Base-by-base conservation (phyloP, 2,329 filamentous ascomycete species). In the Fusarium tupiense region DNA sequence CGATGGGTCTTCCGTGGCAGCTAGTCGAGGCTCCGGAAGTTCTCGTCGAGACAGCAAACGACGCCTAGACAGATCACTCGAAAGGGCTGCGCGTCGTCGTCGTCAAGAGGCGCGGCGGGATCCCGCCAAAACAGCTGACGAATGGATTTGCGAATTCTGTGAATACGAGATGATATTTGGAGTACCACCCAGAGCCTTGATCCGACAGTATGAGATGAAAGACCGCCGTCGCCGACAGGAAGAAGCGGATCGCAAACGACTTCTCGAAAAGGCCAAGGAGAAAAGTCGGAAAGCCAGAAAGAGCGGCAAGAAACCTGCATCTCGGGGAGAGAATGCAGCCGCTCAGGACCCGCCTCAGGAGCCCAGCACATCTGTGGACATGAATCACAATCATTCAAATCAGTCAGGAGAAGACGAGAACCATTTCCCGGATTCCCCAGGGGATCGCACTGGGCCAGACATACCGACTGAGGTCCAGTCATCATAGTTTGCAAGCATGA, bases 81-180 rank as follows among this genome's bases (percentile, higher is more conserved):
- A 89, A 4, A 84, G 91, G 70, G 94, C 95, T 66, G 95, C 94
- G 33, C 91, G 91, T 31, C 91, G 94, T 74, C 92, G 96, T 12
- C 92, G 92, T 67, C 89, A 93, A 77, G 92, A 93, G 73, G 88
- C 90, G 64, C 97, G 96, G 81, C 90, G 90, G 77, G 91, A 93
- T 78, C 92, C 93, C 4, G 93, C 93, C 4, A 84, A 85, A 38
- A 76, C 77, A 4, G 92, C 94, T 74, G 94, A 98, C 70, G 89
- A 95, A 58, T 98, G 95, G 94, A 95, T 98, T 53, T 99, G 96
- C 84, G 94, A 98, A 79, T 98, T 98, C 81, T 99, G 96, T 85
- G 96, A 99, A 82, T 99, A 98, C 80, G 96, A 98, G 83, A 91
- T 91, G 60, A 98, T 99, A 57, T 98, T 98, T 81, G 96, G 96